Evolutionary conservation across 2,329 filamentous ascomycete species (phyloP), one percentile per base, ranked within the genome.

Genomic region (Microdochium trichocladiopsis): DNA sequence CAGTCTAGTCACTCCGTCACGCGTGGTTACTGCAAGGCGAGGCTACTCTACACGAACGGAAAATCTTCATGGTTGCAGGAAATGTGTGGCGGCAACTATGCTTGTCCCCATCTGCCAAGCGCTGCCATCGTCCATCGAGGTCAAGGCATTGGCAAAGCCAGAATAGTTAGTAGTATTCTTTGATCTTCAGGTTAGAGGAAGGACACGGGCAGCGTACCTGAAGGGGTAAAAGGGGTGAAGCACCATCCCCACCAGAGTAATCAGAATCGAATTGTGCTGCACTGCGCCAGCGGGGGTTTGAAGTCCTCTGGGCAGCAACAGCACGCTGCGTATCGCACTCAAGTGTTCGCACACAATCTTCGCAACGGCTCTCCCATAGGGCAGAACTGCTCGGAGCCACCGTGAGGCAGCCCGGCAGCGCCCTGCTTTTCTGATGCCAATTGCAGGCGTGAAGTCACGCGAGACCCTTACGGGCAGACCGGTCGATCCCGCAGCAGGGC

Each of bases 311-410:
- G 28, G 28, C 28, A 31, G 14, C 8, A 8, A 45, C 41, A 22
- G 78, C 77, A 92, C 83, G 89, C 89, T 82, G 88, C 88, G 87
- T 90, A 94, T 94, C 90, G 90, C 87, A 93, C 90, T 94, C 79
- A 90, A 91, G 88, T 90, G 84, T 85, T 69, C 75, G 82, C 80
- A 82, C 80, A 92, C 88, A 84, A 93, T 92, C 89, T 93, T 88
- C 88, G 88, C 88, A 91, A 87, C 79, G 86, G 84, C 89, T 89
- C 80, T 87, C 87, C 89, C 89, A 94, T 85, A 88, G 87, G 84
- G 77, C 78, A 71, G 67, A 66, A 61, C 66, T 56, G 57, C 64
- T 63, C 64, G 52, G 52, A 47, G 54, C 37, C 53, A 49, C 47
- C 50, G 56, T 55, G 50, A 25, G 45, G 49, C 49, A 47, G 63